Base-by-base conservation (phyloP, 2,329 filamentous ascomycete genomes). In the Penicillium sp. region DNA sequence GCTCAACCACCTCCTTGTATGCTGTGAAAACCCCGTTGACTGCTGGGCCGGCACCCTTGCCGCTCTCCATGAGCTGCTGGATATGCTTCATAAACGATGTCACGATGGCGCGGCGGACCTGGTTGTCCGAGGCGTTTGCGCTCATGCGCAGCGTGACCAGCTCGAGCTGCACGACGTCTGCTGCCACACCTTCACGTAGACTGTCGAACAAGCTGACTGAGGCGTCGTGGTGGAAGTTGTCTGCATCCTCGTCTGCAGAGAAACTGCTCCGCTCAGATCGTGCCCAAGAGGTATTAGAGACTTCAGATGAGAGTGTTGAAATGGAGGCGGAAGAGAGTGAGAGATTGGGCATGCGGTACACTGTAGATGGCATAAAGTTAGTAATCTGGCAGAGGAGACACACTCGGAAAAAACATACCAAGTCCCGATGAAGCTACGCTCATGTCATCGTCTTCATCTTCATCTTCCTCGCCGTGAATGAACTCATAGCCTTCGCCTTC, bases 91-190 rank as follows among this genome's bases (percentile, higher is more conserved):
- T 89, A 71, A 97, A 93, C 0, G 93, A 90, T 2, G 88, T 86
- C 2, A 91, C 91, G 25, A 97, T 88, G 17, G 94, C 92, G 35
- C 89, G 88, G 45, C 93, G 90, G 69, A 97, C 90, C 74, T 94
- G 89, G 63, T 88, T 84, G 69, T 96, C 93, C 1, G 91, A 93
- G 2, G 94, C 94, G 69, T 97, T 91, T 68, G 90, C 91, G 54
- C 88, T 89, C 74, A 99, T 90, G 12, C 93, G 89, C n/a, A 97
- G 82, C 47, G 91, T 90, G 80, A 93, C 96, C 62, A 99, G 89
- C 73, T 99, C 94, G 35, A 97, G 84, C 72, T 93, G 91, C 69
- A 96, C 93, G 62, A 96, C 94, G 71, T 95, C 90, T 12, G 86
- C 85, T 15, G 85, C 84, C 50, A 86, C 80, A 23, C 87, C 89